A percentile compares a stretch with the other conserved stretches of the same genome.
These are phyloP conservation scores for Trichoderma endophyticum DNA, from an alignment of 2,329 filamentous ascomycete genomes.

Conservation along the genomic window DNA sequence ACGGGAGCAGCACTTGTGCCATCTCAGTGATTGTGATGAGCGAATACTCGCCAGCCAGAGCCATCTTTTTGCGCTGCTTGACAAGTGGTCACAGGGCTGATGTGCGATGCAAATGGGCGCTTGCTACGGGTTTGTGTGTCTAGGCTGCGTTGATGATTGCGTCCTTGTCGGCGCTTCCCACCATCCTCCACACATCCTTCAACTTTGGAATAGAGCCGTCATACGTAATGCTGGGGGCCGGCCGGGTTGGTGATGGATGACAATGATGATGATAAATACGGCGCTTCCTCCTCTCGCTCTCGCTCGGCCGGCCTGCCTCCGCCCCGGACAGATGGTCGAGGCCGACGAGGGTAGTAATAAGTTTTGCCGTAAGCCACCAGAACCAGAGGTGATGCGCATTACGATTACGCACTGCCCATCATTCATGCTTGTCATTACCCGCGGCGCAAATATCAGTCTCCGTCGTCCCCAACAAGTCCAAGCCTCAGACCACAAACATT, in stretches of 20 bases:
- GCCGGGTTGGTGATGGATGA: neutral
- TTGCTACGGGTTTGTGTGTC: neutral
- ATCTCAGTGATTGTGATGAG: neutral
- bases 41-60: neutral
- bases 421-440: neutral
- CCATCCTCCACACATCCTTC: slow-evolving; percentile 5
- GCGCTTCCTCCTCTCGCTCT: neutral
- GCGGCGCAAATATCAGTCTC: slow-evolving; percentile 15
- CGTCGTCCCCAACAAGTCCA: neutral
- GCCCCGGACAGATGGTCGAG: neutral
- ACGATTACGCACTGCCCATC: neutral
- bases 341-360: neutral
- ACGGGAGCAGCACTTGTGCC: slow-evolving; percentile 6
- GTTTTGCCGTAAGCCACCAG: neutral
- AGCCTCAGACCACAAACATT: neutral
- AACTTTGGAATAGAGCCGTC: neutral
- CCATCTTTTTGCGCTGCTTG: neutral
- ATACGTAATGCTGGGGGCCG: slow-evolving; percentile 15
- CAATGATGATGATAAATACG: slow-evolving; percentile 13
- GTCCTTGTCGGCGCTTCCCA: slow-evolving; percentile 2
- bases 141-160: neutral
- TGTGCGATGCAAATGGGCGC: slow-evolving; percentile 9
- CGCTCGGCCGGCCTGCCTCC: neutral
- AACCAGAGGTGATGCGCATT: slow-evolving; percentile 5
- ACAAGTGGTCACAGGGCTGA: slow-evolving; percentile 17